Evolutionary conservation across 257 asterid genomes (phyloP).

Genomic region (Voacanga thouarsii): DNA sequence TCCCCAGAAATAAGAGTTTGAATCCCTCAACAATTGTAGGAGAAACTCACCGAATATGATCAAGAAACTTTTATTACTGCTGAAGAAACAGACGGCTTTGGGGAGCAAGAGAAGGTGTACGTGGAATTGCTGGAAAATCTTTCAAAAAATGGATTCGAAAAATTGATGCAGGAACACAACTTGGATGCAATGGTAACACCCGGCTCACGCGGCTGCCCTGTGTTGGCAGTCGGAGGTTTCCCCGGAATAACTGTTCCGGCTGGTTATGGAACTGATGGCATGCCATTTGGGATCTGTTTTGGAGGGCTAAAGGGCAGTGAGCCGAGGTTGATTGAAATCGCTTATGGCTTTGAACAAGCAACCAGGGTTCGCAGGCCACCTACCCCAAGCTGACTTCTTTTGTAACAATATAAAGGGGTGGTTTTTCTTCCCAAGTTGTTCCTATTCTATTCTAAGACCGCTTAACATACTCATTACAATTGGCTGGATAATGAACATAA

Average conservation of each 20-base stretch:
- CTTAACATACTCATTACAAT: too few relatives aligned
- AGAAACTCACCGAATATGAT: conserved; percentile 22
- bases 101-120: conserved; percentile 37
- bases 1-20: background rate
- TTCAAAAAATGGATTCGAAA: conserved; percentile 49
- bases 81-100: conserved; percentile 45
- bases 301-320: conserved; percentile 65
- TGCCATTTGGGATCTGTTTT: conserved; percentile 60
- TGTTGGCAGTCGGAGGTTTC: conserved; percentile 55
- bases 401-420: background rate
- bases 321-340: conserved; percentile 50
- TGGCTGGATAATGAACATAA: too few relatives aligned
- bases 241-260: conserved; percentile 67
- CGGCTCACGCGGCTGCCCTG: conserved; percentile 33
- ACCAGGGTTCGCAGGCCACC: conserved; percentile 52
- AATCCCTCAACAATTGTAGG: conserved; percentile 19
- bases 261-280: conserved; percentile 50
- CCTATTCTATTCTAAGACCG: too few relatives aligned
- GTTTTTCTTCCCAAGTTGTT: background rate
- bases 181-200: conserved; percentile 53
- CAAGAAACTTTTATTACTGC: conserved; percentile 54
- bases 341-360: conserved; percentile 68
- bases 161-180: conserved; percentile 47
- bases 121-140: conserved; percentile 39
- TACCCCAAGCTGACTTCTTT: background rate